phyloP scores from a whole-genome alignment of 345 rosid genomes.

The Salix viminalis region DNA sequence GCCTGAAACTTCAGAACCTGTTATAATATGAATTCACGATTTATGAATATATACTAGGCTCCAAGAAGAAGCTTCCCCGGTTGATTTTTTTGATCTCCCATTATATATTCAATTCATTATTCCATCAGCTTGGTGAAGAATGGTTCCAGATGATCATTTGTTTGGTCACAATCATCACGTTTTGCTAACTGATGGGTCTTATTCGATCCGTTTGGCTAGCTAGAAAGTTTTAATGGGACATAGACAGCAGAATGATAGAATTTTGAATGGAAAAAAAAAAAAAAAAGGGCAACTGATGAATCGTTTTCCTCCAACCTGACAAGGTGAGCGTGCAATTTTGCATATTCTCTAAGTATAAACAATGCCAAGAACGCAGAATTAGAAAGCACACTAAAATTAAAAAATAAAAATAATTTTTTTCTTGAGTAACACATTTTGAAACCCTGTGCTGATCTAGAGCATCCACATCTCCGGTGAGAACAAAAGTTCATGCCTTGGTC shows the following conservation, averaged over 20 bases:
- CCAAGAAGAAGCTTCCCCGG: slow-evolving; percentile 16
- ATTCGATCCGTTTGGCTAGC: slow-evolving; percentile 1
- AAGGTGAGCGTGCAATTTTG: neutral
- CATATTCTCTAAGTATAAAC: neutral
- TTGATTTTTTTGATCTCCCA: neutral
- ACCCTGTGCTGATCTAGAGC: slow-evolving; percentile 2
- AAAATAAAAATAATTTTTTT: no score
- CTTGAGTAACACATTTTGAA: neutral
- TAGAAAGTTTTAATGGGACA: neutral
- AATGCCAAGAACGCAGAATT: neutral
- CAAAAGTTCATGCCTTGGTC: slow-evolving; percentile 5
- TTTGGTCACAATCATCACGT: slow-evolving; percentile 25
- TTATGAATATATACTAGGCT: neutral
- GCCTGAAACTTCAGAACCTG: neutral
- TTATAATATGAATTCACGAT: neutral
- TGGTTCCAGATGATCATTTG: slow-evolving; percentile 7
- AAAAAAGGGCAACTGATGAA: neutral
- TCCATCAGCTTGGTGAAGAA: neutral
- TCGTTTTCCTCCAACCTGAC: neutral
- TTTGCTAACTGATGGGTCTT: slow-evolving; percentile 25
- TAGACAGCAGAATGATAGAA: neutral
- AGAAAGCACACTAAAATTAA: neutral
- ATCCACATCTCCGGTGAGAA: neutral
- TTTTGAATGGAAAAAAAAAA: neutral
- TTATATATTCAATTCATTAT: neutral